phyloP scores from a whole-genome alignment of 768 basidiomycete species.

The Russula griseocarnosa region DNA sequence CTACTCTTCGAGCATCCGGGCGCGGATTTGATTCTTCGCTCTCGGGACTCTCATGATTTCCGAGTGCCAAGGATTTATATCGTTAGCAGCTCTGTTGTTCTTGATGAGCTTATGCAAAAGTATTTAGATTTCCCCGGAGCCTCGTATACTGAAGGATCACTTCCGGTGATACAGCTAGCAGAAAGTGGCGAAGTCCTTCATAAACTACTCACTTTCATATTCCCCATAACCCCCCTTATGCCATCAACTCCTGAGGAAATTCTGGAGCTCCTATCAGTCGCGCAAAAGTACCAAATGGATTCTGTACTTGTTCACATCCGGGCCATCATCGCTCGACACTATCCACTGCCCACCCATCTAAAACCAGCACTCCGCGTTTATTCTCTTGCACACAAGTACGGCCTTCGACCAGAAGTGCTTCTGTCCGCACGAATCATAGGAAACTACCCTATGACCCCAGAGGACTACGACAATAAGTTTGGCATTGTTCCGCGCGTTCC shows the following conservation, averaged over 20 bases:
- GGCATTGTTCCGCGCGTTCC: background rate
- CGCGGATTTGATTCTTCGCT: background rate
- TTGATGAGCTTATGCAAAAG: conserved; percentile 23
- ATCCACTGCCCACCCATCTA: background rate
- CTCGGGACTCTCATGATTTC: background rate
- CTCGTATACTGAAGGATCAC: background rate
- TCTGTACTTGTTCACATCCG: background rate
- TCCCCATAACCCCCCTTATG: conserved; percentile 1
- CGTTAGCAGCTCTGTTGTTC: conserved; percentile 41
- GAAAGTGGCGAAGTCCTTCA: background rate
- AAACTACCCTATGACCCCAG: background rate
- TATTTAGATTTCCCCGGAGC: background rate
- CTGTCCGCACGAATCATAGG: background rate
- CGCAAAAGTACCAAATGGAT: conserved; percentile 11
- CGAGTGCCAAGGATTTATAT: conserved; percentile 31
- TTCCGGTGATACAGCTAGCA: background rate
- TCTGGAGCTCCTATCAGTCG: conserved; percentile 2
- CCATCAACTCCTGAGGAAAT: background rate
- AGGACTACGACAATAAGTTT: background rate
- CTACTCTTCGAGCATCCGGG: background rate
- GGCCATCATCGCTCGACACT: background rate
- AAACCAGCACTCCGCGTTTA: background rate
- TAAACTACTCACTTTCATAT: conserved; percentile 19
- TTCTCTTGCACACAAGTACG: conserved; percentile 8
- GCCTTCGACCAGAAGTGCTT: background rate